Base-by-base conservation (phyloP, 768 basidiomycete species). In the Leccinellum rugosiceps region DNA sequence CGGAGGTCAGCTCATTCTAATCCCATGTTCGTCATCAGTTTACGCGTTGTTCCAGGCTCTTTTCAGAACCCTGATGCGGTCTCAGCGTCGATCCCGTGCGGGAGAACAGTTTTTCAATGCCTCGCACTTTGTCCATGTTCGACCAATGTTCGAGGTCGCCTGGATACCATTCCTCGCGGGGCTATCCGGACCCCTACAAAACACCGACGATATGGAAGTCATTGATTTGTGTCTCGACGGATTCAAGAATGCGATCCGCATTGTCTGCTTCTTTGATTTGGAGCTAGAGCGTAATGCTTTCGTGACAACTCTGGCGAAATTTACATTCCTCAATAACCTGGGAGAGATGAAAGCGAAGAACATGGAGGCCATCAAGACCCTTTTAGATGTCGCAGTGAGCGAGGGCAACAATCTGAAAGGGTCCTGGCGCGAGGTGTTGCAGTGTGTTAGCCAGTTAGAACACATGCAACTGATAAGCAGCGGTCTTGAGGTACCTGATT, bases 321-420 rank as follows among this genome's bases (percentile, higher is more conserved):
- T 98, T 73, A 99, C 97, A 0, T 97, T 97, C 80, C 79, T 98
- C 61, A 98, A 92, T 72, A 98, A 99, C 68, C 76, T 98, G 5
- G 94, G 94, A 54, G 97, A 98, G 78, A 99, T 99, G 97, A 95
- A 94, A 75, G 82, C 92, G 32, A 98, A 98, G 79, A 98, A 98
- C 69, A 97, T 99, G 85, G 97, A 98, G 70, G 97, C 96, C 6
- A 98, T 99, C 76, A 98, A 98, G 74, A 76, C 92, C 3, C 78
- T 99, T 52, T 77, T 99, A 11, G 97, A 98, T 67, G 85, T 99
- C 45, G 96, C 97, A 15, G 89, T 96, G 41, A 89, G 84, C n/a
- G 95, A 99, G 70, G 97, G 97, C 58, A 98, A 97, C 71, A 87
- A 92, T 69, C 81, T 99, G 59, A 97, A 95, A 76, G 88, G 87